Evolutionary conservation across 2,329 filamentous ascomycete genomes (phyloP).

Genomic region (Teratosphaeria pseudoeucalypti): DNA sequence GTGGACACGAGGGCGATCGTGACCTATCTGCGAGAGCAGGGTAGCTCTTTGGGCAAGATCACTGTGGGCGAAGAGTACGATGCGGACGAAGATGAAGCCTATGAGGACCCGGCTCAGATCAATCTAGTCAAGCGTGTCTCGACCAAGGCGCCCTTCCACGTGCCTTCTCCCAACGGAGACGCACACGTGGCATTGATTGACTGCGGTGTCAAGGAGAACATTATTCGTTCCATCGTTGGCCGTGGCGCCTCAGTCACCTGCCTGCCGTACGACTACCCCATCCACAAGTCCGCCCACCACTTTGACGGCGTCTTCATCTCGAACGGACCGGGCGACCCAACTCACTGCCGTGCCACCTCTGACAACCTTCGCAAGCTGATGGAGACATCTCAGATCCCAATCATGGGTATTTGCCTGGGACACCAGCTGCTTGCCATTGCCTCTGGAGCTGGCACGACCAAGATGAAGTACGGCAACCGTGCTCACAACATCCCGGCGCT

Average conservation of each 20-base stretch:
- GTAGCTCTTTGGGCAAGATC: slow-evolving; percentile 89
- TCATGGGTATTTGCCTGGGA: slow-evolving; percentile 97
- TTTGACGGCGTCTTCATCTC: slow-evolving; percentile 99
- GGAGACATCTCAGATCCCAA: slow-evolving; percentile 77
- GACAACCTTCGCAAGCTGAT: slow-evolving; percentile 87
- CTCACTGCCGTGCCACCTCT: slow-evolving; percentile 87
- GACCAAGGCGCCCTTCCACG: slow-evolving; percentile 96
- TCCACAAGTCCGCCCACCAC: slow-evolving; percentile 96
- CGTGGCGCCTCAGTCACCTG: slow-evolving; percentile 87
- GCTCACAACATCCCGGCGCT: slow-evolving; percentile 97
- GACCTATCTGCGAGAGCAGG: slow-evolving; percentile 88
- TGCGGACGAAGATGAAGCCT: slow-evolving; percentile 94
- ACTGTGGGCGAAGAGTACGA: slow-evolving; percentile 96
- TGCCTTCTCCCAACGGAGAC: slow-evolving; percentile 70
- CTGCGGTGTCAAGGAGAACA: slow-evolving; percentile 99
- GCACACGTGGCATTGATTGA: slow-evolving; percentile 92
- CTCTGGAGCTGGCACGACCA: slow-evolving; percentile 78
- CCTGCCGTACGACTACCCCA: slow-evolving; percentile 93
- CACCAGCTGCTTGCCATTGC: slow-evolving; percentile 92
- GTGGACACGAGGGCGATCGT: slow-evolving; percentile 97
- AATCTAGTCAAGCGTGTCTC: slow-evolving; percentile 93
- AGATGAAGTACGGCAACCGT: slow-evolving; percentile 98
- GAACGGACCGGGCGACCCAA: slow-evolving; percentile 96
- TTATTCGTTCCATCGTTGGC: slow-evolving; percentile 83
- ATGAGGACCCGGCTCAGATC: slow-evolving; percentile 88